Evolutionary conservation across 768 basidiomycete species (phyloP).

Genomic region (Lentinula boryana): DNA sequence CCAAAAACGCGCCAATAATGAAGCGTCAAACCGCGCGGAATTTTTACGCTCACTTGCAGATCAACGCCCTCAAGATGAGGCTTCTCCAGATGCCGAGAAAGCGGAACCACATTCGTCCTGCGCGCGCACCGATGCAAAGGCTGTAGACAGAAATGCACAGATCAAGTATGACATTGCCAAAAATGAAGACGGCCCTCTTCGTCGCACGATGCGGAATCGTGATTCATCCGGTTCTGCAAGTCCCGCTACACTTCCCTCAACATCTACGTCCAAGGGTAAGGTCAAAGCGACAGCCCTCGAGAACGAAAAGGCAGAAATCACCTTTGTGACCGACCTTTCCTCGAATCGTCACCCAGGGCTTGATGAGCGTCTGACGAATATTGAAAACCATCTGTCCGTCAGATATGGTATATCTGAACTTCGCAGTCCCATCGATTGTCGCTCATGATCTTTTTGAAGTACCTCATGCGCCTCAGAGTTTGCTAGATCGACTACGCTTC

Average conservation of each 20-base stretch:
- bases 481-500: conserved; percentile 60
- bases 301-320: conserved; percentile 1
- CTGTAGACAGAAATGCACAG: conserved; percentile 66
- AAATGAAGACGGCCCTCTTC: conserved; percentile 73
- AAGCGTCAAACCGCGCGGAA: conserved; percentile 71
- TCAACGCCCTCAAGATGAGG: conserved; percentile 34
- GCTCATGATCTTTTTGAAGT: conserved; percentile 33
- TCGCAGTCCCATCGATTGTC: background rate
- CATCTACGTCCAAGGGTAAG: conserved; percentile 7
- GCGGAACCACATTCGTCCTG: conserved; percentile 41
- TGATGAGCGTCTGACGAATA: conserved; percentile 55
- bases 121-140: conserved; percentile 69
- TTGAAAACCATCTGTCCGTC: conserved; percentile 69
- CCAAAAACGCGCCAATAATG: conserved; percentile 62
- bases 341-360: conserved; percentile 50
- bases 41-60: conserved; percentile 58
- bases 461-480: conserved; percentile 59
- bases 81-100: conserved; percentile 18
- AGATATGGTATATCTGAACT: conserved; percentile 53
- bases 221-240: conserved; percentile 1
- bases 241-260: conserved; percentile 8
- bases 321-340: conserved; percentile 23
- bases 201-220: conserved; percentile 44
- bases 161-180: conserved; percentile 88
- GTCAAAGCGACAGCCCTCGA: conserved; percentile 7